A percentile compares a stretch with the other conserved stretches of the same genome.
Conservation (phyloP, 2,329 filamentous ascomycete species). For the Colletotrichum acutatum region DNA sequence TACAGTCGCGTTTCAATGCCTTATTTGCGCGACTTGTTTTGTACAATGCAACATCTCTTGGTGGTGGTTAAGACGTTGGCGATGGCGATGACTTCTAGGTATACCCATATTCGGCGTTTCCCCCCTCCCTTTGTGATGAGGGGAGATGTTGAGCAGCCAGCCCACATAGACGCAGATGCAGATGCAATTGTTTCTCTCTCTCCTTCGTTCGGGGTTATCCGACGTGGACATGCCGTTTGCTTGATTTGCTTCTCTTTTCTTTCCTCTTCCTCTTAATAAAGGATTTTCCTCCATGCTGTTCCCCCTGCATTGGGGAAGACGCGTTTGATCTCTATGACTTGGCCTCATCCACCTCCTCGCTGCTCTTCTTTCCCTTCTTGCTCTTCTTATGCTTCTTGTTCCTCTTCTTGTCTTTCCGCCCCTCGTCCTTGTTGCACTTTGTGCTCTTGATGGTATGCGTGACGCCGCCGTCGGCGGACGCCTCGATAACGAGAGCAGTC, state of each 20-base stretch:
- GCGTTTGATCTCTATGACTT: neutral
- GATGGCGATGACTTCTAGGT: neutral
- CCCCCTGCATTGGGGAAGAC: neutral
- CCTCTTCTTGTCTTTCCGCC: constrained; percentile 24
- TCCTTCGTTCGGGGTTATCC: neutral
- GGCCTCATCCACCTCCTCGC: neutral
- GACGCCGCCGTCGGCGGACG: constrained; percentile 45
- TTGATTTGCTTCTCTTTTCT: neutral
- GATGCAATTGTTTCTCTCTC: neutral
- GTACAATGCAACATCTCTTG: neutral
- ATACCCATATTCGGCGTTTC: too few species aligned
- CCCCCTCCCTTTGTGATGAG: neutral
- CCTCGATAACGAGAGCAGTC: constrained; percentile 80
- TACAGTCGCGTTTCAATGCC: neutral
- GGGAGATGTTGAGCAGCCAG: neutral
- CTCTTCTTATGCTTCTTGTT: constrained; percentile 32
- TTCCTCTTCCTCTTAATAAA: neutral
- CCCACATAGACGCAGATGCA: neutral
- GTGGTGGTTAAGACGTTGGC: neutral
- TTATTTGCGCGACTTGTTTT: neutral
- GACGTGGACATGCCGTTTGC: neutral
- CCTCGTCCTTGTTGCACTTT: constrained; percentile 44
- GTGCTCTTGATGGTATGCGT: constrained; percentile 54
- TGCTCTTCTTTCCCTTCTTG: constrained; percentile 17
- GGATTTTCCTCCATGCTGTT: too few species aligned